These are phyloP conservation scores for Paraphoma chrysanthemicola DNA, from an alignment of 2,329 filamentous ascomycete genomes.

Conservation along the genomic window DNA sequence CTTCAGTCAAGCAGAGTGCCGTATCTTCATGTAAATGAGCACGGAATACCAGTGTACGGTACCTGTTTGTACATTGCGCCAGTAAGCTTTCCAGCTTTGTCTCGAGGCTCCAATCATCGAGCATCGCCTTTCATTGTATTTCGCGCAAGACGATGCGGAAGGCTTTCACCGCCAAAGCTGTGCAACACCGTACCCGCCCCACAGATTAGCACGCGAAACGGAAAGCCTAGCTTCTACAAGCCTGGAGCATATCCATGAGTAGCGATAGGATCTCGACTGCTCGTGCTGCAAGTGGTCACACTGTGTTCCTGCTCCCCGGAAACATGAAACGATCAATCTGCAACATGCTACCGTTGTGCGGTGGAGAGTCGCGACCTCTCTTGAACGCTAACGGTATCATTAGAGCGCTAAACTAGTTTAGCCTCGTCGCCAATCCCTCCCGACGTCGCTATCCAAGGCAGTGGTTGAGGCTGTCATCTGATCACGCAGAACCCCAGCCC, in stretches of 20 bases:
- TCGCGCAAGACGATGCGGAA: not conserved
- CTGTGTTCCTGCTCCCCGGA: constrained; percentile 20
- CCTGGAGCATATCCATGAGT: constrained; percentile 8
- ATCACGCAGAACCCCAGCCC: constrained; percentile 30
- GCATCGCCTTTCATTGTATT: not conserved
- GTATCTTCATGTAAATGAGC: no score
- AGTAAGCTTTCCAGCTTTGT: no score
- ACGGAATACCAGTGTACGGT: not conserved
- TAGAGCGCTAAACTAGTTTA: constrained; percentile 14
- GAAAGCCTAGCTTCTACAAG: constrained; percentile 18
- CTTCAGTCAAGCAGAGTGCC: not conserved
- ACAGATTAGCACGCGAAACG: constrained; percentile 19
- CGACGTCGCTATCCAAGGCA: constrained; percentile 29
- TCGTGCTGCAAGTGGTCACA: constrained; percentile 14
- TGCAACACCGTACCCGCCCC: constrained; percentile 32
- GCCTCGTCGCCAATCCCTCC: constrained; percentile 21
- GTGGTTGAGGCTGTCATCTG: constrained; percentile 43
- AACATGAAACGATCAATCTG: constrained; percentile 35
- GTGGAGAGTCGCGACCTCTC: constrained; percentile 10
- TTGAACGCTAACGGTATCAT: constrained; percentile 1
- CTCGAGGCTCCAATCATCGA: no score
- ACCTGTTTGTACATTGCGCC: not conserved
- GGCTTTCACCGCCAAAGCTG: constrained; percentile 41
- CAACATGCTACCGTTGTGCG: constrained; percentile 14
- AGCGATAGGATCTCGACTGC: constrained; percentile 19